phyloP scores from a whole-genome alignment of 2,329 filamentous ascomycete species.

The Beauveria pseudobassiana region DNA sequence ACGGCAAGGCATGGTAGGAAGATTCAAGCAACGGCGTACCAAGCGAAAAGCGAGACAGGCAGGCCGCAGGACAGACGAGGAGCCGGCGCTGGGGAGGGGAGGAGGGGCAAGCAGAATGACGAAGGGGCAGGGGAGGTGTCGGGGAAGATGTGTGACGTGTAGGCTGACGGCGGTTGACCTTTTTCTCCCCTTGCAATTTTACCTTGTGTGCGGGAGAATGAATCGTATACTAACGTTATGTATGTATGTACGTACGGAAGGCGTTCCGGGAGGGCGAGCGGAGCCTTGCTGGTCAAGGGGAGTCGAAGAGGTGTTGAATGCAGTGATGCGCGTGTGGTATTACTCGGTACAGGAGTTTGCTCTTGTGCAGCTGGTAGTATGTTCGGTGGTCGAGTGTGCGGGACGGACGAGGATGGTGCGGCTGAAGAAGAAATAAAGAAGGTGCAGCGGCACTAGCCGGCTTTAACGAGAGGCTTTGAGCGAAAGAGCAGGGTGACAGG shows the following conservation, averaged over 20 bases:
- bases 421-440: neutral
- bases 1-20: neutral
- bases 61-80: neutral
- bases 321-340: neutral
- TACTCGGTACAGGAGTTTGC: neutral
- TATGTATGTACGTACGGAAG: neutral
- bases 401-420: neutral
- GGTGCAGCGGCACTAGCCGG: conserved; percentile 4
- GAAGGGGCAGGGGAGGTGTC: neutral
- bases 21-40: neutral
- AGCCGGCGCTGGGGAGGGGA: neutral
- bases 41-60: neutral
- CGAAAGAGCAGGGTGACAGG: neutral
- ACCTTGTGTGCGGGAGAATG: neutral
- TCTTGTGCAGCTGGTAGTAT: neutral
- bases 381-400: neutral
- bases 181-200: neutral
- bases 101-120: neutral
- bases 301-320: neutral
- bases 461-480: neutral
- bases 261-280: neutral
- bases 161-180: neutral
- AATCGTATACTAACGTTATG: neutral
- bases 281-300: neutral
- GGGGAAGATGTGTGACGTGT: neutral